Evolutionary conservation across 1,139 yeast species (phyloP).

Genomic region (Kluyveromyces marxianus): DNA sequence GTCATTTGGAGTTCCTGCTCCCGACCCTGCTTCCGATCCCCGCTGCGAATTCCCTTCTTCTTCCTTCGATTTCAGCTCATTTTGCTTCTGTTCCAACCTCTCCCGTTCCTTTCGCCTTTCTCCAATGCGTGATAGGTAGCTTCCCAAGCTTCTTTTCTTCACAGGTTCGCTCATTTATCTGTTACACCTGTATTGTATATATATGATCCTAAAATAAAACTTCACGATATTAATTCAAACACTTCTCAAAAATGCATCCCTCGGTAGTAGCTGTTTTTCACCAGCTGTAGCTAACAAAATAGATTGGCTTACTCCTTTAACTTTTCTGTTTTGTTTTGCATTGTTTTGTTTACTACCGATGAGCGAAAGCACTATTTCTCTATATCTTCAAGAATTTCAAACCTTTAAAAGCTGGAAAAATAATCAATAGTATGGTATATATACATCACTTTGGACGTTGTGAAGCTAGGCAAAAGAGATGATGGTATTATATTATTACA

Average conservation of each 20-base stretch:
- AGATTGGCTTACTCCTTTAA: no score
- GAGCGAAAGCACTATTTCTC: background rate
- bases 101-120: conserved; percentile 27
- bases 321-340: no score
- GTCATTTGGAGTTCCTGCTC: no score
- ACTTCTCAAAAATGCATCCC: no score
- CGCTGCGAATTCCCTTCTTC: no score
- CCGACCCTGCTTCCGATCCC: no score
- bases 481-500: conserved; percentile 1
- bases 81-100: conserved; percentile 7
- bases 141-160: conserved; percentile 29
- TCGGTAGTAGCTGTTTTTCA: background rate
- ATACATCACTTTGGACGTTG: background rate
- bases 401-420: background rate
- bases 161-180: conserved; percentile 9
- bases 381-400: background rate
- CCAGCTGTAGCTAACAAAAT: no score
- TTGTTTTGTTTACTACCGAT: no score
- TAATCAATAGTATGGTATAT: no score
- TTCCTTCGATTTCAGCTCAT: background rate
- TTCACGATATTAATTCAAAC: background rate
- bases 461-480: background rate
- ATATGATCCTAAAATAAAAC: background rate
- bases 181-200: background rate
- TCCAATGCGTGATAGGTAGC: conserved; percentile 29